Base-by-base conservation (phyloP, 1,284 basidiomycete species). In the Filobasidium uniguttulatum region DNA sequence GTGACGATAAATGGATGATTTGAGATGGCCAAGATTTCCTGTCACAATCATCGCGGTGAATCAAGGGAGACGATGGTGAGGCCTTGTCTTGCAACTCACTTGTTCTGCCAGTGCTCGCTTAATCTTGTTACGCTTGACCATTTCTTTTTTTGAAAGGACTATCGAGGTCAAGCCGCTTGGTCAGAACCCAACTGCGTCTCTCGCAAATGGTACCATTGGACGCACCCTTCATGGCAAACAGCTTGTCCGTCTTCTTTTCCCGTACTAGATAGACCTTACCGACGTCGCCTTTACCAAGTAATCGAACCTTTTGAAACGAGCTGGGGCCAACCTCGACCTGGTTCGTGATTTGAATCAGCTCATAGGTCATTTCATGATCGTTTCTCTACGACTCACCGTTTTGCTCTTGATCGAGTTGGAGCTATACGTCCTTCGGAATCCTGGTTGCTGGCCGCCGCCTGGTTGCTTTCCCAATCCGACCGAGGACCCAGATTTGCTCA, bases 1-100 rank as follows among this genome's bases (percentile, higher is more conserved):
- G 90, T 96, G 61, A 96, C 90, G 67, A 96, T 96, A 75, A 96
- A 96, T 1, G 90, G 90, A 68, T 96, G 91, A 65, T 96, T 96
- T 28, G 90, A 85, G 19, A 87, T 90, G 1, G 90, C 88, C 25
- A 96, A 76, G 59, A 96, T 96, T 70, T 94, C 91, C 63, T 69
- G 56, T 12, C 44, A 14, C 3, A 28, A 25, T 14, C 12, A 3
- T 23, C 7, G 23, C 17, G 14, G 31, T 4, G 7, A 44, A 23
- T 19, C 8, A 36, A 10, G 6, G 10, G 29, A 3, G 25, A 28
- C 2, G 19, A 20, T 5, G 23, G 30, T 23, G 8, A 44, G 20
- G 12, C 20, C 19, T 33, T 28, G 17, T 30, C 19, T 17, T 41
- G 19, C 15, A 17, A 22, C 61, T 50, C 23, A 67, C 66, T 72